Conservation (phyloP, 2,329 filamentous ascomycete genomes). For the Xylaria multiplex region DNA sequence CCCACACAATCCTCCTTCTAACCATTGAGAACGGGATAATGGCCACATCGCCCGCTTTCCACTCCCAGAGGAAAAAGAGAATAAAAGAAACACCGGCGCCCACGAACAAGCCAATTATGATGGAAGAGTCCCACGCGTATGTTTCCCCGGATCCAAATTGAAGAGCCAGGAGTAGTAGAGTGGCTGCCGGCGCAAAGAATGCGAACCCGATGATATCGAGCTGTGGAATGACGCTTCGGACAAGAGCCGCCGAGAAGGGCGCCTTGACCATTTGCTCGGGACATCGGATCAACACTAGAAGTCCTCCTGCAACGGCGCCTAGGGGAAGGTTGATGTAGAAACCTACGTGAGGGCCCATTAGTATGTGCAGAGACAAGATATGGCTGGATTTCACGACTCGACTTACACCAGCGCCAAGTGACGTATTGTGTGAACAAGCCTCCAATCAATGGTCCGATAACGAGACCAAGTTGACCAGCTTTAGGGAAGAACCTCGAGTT, state of each 20-base stretch:
- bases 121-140: constrained; percentile 53
- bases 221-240: constrained; percentile 46
- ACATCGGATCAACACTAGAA: constrained; percentile 49
- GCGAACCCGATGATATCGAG: constrained; percentile 57
- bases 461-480: constrained; percentile 33
- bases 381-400: not conserved
- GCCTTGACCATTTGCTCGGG: constrained; percentile 52
- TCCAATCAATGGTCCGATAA: constrained; percentile 39
- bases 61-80: constrained; percentile 56
- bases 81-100: constrained; percentile 49
- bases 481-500: constrained; percentile 3
- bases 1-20: constrained; percentile 55
- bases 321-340: constrained; percentile 59
- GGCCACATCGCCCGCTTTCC: constrained; percentile 56
- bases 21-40: constrained; percentile 61
- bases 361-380: constrained; percentile 35
- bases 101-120: constrained; percentile 55
- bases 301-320: constrained; percentile 50
- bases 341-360: constrained; percentile 44
- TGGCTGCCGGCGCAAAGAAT: constrained; percentile 55
- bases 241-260: constrained; percentile 39
- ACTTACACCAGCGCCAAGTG: constrained; percentile 40
- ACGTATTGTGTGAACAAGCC: constrained; percentile 38
- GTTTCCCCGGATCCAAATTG: constrained; percentile 55
- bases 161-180: constrained; percentile 58